Conservation (phyloP, 805 yeast species). For the Monosporozyma solicola region DNA sequence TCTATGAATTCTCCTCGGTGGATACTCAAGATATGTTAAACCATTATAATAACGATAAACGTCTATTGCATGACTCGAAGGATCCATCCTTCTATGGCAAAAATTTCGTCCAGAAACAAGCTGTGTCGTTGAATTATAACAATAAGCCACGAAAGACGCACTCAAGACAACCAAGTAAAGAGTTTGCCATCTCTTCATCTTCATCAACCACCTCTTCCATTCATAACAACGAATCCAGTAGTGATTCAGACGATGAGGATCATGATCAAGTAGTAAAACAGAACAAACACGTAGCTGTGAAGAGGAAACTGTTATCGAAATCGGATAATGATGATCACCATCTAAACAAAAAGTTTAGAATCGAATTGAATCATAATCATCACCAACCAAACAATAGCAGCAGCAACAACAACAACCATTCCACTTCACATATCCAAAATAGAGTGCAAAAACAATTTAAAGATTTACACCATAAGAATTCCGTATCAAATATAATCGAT, state of each 20-base stretch:
- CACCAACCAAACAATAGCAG: too few species aligned
- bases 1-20: conserved; percentile 79
- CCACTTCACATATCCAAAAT: conserved; percentile 13
- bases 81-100: conserved; percentile 60
- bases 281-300: background rate
- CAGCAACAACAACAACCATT: background rate
- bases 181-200: background rate
- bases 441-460: conserved; percentile 23
- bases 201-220: background rate
- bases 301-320: background rate
- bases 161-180: background rate
- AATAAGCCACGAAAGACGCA: background rate
- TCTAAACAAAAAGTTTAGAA: conserved; percentile 1
- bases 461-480: conserved; percentile 12
- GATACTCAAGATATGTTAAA: conserved; percentile 45
- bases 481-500: background rate
- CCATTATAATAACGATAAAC: conserved; percentile 29
- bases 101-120: conserved; percentile 5
- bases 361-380: background rate
- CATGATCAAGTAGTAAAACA: background rate
- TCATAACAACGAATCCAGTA: background rate
- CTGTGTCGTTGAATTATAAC: background rate
- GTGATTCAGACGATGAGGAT: background rate
- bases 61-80: conserved; percentile 46
- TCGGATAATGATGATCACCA: background rate